These are phyloP conservation scores for Peniophora sp. DNA, from an alignment of 1,284 basidiomycete species.

Conservation along the genomic window DNA sequence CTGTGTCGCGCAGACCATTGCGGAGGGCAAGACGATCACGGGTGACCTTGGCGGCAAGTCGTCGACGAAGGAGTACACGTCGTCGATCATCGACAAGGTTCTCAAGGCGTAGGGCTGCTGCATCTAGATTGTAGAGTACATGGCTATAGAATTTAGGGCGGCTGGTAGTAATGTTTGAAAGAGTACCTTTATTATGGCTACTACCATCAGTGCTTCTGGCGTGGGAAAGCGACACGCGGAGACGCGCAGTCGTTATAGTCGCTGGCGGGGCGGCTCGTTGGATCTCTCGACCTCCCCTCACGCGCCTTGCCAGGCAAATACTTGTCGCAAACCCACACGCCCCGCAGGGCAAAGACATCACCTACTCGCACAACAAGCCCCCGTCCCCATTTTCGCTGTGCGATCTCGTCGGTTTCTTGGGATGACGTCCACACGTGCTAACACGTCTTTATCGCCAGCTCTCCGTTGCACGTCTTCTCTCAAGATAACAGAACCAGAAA, in stretches of 20 bases:
- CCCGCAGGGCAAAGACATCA: constrained; percentile 79
- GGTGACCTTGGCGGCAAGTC: constrained; percentile 91
- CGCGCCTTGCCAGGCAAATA: constrained; percentile 49
- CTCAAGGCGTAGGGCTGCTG: constrained; percentile 27
- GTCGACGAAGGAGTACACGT: constrained; percentile 81
- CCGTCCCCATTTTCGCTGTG: constrained; percentile 1
- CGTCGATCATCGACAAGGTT: constrained; percentile 79
- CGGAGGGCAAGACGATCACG: constrained; percentile 89
- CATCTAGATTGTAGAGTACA: no score
- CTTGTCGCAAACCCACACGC: constrained; percentile 61
- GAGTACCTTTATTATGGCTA: background rate
- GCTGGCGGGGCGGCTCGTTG: no score
- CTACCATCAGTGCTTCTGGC: constrained; percentile 13
- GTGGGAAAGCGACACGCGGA: constrained; percentile 1
- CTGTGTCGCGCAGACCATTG: constrained; percentile 59
- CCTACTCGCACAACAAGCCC: constrained; percentile 18
- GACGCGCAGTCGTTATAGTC: no score
- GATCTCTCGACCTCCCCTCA: constrained; percentile 35
- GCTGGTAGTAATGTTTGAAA: background rate
- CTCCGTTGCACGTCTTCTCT: constrained; percentile 18
- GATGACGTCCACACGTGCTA: background rate
- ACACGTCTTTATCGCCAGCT: constrained; percentile 8
- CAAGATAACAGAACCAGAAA: constrained; percentile 28
- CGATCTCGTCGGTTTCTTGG: background rate
- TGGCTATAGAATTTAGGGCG: background rate